These are phyloP conservation scores for Paecilomyces sp. DNA, from an alignment of 2,329 filamentous ascomycete species.

Conservation along the genomic window DNA sequence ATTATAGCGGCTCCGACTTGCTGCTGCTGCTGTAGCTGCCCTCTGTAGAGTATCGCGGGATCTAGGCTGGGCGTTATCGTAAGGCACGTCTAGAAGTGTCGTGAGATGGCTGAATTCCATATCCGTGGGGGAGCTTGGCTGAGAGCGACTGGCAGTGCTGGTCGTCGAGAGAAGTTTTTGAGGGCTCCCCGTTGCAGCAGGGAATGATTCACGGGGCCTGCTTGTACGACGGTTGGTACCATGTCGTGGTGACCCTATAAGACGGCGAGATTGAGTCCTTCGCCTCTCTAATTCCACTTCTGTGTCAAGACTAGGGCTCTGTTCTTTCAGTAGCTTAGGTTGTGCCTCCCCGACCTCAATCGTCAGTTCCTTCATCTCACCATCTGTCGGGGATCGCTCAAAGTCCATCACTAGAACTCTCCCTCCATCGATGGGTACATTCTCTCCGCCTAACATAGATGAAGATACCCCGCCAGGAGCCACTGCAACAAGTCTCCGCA, in stretches of 20 bases:
- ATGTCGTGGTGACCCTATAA: conserved; percentile 38
- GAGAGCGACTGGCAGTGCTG: conserved; percentile 20
- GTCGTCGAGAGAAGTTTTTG: conserved; percentile 9
- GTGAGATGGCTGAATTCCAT: conserved; percentile 27
- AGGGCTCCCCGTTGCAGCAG: conserved; percentile 9
- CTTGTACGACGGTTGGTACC: conserved; percentile 20
- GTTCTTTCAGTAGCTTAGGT: conserved; percentile 65
- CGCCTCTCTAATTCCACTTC: conserved; percentile 74
- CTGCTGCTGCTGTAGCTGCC: conserved; percentile 66
- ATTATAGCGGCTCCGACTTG: conserved; percentile 61
- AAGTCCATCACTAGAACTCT: conserved; percentile 69
- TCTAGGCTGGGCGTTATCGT: conserved; percentile 64
- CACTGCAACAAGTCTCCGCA: conserved; percentile 56
- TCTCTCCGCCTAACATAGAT: conserved; percentile 60
- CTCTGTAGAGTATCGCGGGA: conserved; percentile 64
- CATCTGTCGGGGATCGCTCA: conserved; percentile 54
- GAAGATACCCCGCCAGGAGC: conserved; percentile 61
- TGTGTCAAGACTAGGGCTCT: conserved; percentile 64
- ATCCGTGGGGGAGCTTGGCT: conserved; percentile 17
- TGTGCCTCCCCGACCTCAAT: conserved; percentile 68
- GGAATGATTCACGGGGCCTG: conserved; percentile 15
- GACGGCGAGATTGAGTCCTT: conserved; percentile 59
- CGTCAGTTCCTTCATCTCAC: conserved; percentile 50
- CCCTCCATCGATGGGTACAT: conserved; percentile 71
- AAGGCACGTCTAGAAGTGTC: conserved; percentile 62